Conservation (phyloP, 2,329 filamentous ascomycete genomes). For the Cladosporium sp. region DNA sequence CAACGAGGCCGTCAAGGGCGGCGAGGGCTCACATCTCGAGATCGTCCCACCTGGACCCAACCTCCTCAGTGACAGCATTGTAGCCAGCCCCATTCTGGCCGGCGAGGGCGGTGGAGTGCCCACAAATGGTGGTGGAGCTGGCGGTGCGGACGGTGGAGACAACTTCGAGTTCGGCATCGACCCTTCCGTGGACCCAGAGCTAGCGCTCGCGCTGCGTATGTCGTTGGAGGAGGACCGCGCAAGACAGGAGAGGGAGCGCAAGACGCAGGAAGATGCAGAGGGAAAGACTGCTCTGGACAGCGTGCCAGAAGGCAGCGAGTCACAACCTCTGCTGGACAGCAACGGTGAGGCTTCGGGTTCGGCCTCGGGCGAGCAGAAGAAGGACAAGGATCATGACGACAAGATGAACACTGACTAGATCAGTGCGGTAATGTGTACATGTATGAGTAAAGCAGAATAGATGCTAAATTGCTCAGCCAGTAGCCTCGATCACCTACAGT, state of each 20-base stretch:
- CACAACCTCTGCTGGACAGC: conserved; percentile 50
- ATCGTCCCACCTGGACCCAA: conserved; percentile 88
- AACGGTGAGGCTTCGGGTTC: conserved; percentile 28
- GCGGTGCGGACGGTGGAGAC: conserved; percentile 58
- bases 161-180: conserved; percentile 89
- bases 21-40: conserved; percentile 86
- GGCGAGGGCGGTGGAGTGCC: conserved; percentile 65
- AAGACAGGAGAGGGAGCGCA: conserved; percentile 80
- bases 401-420: conserved; percentile 22
- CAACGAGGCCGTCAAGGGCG: conserved; percentile 87
- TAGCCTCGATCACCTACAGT: not conserved
- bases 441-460: conserved; percentile 13
- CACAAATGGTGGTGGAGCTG: conserved; percentile 42
- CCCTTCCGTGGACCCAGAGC: conserved; percentile 85
- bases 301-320: conserved; percentile 71
- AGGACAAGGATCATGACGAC: conserved; percentile 23
- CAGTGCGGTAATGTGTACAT: conserved; percentile 14
- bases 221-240: conserved; percentile 98
- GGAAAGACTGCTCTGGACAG: conserved; percentile 76
- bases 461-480: conserved; percentile 3
- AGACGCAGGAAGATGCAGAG: conserved; percentile 65
- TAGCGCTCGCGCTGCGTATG: conserved; percentile 93
- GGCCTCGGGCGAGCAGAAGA: conserved; percentile 22
- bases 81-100: conserved; percentile 84
- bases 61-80: conserved; percentile 86